A percentile compares a stretch with the other conserved stretches of the same genome.
Conservation (phyloP, 495 filamentous ascomycete species). For the Cercophora samala region DNA sequence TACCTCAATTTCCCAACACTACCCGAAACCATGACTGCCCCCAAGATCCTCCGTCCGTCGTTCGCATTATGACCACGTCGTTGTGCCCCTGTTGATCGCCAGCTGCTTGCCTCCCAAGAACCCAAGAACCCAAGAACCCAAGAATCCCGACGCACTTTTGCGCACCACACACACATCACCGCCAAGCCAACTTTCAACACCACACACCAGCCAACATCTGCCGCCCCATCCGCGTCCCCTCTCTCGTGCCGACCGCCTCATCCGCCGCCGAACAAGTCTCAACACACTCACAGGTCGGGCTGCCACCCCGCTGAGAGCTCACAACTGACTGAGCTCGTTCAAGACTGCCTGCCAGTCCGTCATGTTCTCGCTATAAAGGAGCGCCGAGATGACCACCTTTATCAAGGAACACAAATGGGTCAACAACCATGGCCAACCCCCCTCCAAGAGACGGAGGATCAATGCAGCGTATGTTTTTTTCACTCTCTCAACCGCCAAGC, state of each 20-base stretch:
- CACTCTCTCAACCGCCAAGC: neutral
- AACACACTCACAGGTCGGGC: neutral
- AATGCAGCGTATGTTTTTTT: constrained; percentile 66
- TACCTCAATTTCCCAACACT: constrained; percentile 16
- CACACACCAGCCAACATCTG: constrained; percentile 2
- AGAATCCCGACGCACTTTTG: constrained; percentile 6
- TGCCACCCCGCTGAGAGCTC: constrained; percentile 15
- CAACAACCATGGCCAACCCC: constrained; percentile 75
- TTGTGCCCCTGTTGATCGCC: constrained; percentile 29
- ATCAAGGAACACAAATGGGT: constrained; percentile 60
- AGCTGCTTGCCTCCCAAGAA: constrained; percentile 1
- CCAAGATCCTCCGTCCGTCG: constrained; percentile 19
- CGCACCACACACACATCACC: constrained; percentile 6
- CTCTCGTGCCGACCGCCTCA: constrained; percentile 1
- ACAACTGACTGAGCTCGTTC: constrained; percentile 1
- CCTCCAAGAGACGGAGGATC: constrained; percentile 75
- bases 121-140: too few species aligned
- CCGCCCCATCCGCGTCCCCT: neutral
- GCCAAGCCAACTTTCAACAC: constrained; percentile 13
- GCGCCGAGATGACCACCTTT: constrained; percentile 40
- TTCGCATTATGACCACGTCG: constrained; percentile 30
- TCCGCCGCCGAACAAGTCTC: too few species aligned
- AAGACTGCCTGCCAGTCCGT: constrained; percentile 19
- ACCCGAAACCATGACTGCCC: constrained; percentile 26
- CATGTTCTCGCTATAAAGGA: constrained; percentile 35